Conservation (phyloP, 1,284 basidiomycete species). For the Amylostereum areolatum region DNA sequence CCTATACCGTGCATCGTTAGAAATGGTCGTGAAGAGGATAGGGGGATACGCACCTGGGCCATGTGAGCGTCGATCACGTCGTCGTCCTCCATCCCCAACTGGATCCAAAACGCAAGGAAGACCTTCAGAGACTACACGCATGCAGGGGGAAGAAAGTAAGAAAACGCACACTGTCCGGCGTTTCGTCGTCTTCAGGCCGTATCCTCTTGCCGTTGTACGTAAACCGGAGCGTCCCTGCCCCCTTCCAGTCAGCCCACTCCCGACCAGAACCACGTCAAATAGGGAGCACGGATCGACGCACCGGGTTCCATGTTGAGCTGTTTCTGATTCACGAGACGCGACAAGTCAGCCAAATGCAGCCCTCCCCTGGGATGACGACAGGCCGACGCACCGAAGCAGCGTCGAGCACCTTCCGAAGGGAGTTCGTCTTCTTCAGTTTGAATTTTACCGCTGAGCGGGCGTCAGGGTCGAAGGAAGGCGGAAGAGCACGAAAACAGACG, state of each 20-base stretch:
- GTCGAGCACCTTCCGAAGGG: conserved; percentile 1
- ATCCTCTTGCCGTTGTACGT: not conserved
- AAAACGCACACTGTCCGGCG: conserved; percentile 2
- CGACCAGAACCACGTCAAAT: not conserved
- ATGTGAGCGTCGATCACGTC: conserved; percentile 1
- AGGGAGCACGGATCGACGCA: not conserved
- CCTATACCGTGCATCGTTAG: too few species aligned
- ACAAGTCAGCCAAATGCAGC: not conserved
- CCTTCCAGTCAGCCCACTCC: not conserved
- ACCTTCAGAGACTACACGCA: not conserved
- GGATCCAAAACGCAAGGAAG: not conserved
- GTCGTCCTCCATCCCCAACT: conserved; percentile 3
- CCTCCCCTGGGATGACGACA: not conserved
- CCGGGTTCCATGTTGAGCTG: conserved; percentile 2
- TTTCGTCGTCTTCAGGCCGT: conserved; percentile 4
- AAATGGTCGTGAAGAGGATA: not conserved
- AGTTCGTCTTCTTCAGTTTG: not conserved
- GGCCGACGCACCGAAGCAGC: conserved; percentile 2
- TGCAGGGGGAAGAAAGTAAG: not conserved
- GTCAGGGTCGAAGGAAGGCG: not conserved
- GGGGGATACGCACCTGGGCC: not conserved
- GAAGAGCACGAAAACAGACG: not conserved
- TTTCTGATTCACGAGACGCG: not conserved
- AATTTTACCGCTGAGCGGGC: conserved; percentile 1
- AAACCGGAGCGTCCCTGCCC: not conserved